Conservation (phyloP, 1,284 basidiomycete species). For the Puccinia horiana region DNA sequence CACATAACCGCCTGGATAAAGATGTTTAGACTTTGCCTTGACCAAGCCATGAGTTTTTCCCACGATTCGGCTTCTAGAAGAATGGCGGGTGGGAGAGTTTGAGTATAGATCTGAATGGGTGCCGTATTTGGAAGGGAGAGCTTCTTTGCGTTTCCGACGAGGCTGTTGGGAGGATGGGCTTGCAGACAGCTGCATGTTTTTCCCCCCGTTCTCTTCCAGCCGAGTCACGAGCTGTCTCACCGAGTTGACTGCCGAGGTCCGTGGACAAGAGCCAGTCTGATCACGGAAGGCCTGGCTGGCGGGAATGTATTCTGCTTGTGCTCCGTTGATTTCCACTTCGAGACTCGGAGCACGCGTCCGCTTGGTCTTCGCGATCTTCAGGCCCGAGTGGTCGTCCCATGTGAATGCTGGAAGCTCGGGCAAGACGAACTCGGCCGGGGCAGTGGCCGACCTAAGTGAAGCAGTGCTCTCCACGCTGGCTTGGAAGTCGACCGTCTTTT, state of each 20-base stretch:
- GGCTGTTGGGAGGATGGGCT: background rate
- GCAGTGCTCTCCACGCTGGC: background rate
- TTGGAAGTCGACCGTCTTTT: background rate
- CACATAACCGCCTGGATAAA: conserved; percentile 19
- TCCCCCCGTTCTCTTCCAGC: background rate
- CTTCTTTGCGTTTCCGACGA: background rate
- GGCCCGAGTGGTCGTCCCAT: conserved; percentile 17
- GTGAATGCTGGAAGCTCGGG: conserved; percentile 5
- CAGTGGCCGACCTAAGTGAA: background rate
- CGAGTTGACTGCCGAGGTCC: background rate
- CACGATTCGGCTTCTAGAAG: background rate
- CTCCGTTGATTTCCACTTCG: conserved; percentile 6
- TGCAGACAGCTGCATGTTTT: background rate
- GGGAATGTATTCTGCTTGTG: background rate
- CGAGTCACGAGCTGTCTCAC: background rate
- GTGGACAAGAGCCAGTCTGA: background rate
- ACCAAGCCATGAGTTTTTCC: background rate
- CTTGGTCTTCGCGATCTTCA: background rate
- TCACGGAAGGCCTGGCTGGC: background rate
- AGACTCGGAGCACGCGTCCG: background rate
- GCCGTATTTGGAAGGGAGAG: background rate
- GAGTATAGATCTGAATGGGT: background rate
- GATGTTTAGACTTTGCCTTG: conserved; percentile 23
- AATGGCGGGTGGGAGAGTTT: background rate
- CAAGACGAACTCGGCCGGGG: background rate